These are phyloP conservation scores for Botryosphaeria agaves DNA, from an alignment of 2,329 filamentous ascomycete species.

Conservation along the genomic window DNA sequence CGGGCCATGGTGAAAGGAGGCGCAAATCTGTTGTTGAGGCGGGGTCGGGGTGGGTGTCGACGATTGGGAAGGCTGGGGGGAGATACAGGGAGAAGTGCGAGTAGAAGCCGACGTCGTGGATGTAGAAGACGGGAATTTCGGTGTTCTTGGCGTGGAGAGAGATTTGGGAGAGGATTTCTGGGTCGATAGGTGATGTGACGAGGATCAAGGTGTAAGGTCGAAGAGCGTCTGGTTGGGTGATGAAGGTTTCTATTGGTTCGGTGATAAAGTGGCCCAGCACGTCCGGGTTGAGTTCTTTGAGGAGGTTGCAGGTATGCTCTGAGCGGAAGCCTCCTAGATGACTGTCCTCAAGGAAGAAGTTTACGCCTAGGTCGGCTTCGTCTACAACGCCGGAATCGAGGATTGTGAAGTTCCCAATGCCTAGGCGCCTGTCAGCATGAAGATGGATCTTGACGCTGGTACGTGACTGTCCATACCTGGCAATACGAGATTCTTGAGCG, in stretches of 20 bases:
- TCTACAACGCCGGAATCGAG: constrained; percentile 63
- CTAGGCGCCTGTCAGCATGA: constrained; percentile 21
- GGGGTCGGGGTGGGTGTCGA: constrained; percentile 88
- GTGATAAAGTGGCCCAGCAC: constrained; percentile 57
- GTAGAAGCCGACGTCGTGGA: constrained; percentile 86
- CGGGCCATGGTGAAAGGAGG: constrained; percentile 71
- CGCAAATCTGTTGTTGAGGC: constrained; percentile 73
- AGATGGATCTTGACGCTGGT: background rate
- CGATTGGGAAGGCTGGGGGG: constrained; percentile 69
- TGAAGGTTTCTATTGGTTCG: constrained; percentile 30
- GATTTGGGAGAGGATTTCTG: constrained; percentile 32
- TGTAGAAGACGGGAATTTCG: constrained; percentile 58
- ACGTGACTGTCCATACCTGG: constrained; percentile 37
- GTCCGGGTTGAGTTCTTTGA: constrained; percentile 84
- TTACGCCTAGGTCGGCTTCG: constrained; percentile 76
- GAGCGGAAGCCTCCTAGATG: constrained; percentile 64
- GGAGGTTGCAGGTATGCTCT: constrained; percentile 55
- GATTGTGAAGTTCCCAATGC: constrained; percentile 83
- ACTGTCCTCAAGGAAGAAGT: constrained; percentile 83
- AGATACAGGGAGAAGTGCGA: constrained; percentile 70
- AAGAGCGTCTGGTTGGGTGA: constrained; percentile 21
- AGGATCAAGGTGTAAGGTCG: constrained; percentile 41
- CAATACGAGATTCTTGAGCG: constrained; percentile 91
- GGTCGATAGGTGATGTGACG: constrained; percentile 39
- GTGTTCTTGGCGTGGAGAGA: constrained; percentile 33